Conservation (phyloP, 2,329 filamentous ascomycete species). For the Penicillium palitans region DNA sequence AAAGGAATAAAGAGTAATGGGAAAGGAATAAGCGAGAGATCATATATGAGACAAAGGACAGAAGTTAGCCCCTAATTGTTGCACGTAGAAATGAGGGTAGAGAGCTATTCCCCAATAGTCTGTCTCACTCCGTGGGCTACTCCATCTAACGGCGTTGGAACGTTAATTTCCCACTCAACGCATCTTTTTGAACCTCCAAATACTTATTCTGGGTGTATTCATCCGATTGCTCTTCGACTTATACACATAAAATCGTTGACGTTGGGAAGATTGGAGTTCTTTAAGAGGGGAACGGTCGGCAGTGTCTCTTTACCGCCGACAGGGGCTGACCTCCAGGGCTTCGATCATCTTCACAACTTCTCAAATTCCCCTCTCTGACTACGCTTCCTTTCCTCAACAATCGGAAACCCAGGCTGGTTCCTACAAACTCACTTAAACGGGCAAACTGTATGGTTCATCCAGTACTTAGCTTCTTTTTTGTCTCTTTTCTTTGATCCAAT, state of each 20-base stretch:
- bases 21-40: constrained; percentile 1
- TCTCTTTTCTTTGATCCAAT: constrained; percentile 7
- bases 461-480: constrained; percentile 2
- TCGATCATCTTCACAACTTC: constrained; percentile 16
- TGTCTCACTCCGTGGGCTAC: not conserved
- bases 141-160: not conserved
- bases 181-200: not conserved
- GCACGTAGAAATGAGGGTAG: not conserved
- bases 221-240: not conserved
- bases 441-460: not conserved
- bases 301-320: constrained; percentile 27
- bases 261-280: constrained; percentile 6
- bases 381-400: constrained; percentile 19
- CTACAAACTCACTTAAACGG: constrained; percentile 6
- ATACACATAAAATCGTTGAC: not conserved
- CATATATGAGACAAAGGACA: constrained; percentile 3
- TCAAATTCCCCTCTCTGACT: constrained; percentile 20
- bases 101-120: constrained; percentile 6
- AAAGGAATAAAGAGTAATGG: not conserved
- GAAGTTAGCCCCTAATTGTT: constrained; percentile 10
- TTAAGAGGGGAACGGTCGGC: constrained; percentile 22
- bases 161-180: not conserved
- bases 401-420: constrained; percentile 29
- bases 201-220: not conserved
- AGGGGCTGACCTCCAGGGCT: constrained; percentile 18